Evolutionary conservation across 257 asterid species (phyloP), one percentile per base, ranked within the genome.

Genomic region (Lycium ferocissimum): DNA sequence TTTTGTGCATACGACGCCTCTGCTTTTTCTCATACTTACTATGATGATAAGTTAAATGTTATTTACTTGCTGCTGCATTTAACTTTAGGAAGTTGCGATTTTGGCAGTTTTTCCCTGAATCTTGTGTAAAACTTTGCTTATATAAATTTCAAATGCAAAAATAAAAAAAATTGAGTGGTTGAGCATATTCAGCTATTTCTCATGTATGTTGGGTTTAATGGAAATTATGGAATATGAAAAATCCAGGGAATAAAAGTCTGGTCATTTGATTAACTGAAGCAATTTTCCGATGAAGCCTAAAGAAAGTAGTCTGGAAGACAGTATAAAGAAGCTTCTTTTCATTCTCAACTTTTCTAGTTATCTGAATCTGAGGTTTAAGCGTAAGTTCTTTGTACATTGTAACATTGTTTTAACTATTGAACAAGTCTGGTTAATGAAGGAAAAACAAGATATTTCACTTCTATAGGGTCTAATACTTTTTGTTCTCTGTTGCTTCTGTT

Each of bases 1-100:
- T 40, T 40, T 40, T 70, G 33, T 70, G 78, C 18, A 56, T 7
- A 8, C 12, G 56, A 8, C 12, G 65, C 26, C 20, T 18, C 65
- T 58, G 22, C 18, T 6, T 73, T 47, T 73, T 45, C n/a, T 73
- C 80, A 15, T 20, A 73, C 59, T 73, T 73, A 6, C 17, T 47
- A 20, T 22, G 59, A 13, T 47, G 59, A 47, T 58, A 58, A 43
- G 59, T 47, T 47, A n/a, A 76, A 51, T 1, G 15, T 45, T 43
- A 72, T 45, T 72, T n/a, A 10, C 80, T 45, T 72, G 57, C 58
- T 72, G 80, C 35, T 45, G 58, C 58, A 45, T 45, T 72, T 45
- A 22, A 45, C 82, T 53, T 78, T 1, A 12, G n/a, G 65, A 26
- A 7, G 33, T 26, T 18, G 65, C 26, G 47, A 78, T 78, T 78